Evolutionary conservation across 1,284 basidiomycete species (phyloP).

Genomic region (Lentinula novae-zelandiae): DNA sequence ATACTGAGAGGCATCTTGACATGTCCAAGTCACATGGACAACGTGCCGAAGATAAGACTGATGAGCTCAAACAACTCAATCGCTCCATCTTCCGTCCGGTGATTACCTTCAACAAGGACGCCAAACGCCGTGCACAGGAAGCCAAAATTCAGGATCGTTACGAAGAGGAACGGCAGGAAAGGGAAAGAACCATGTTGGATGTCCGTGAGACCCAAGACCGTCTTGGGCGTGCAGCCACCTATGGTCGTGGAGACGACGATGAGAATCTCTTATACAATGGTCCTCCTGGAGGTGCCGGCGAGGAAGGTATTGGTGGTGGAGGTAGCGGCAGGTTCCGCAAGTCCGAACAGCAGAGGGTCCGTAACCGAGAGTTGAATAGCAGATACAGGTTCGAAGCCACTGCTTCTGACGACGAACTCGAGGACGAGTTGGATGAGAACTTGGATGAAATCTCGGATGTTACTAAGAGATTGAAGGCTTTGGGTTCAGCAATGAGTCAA

Average conservation of each 20-base stretch:
- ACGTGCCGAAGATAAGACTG: constrained; percentile 90
- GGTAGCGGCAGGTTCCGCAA: constrained; percentile 43
- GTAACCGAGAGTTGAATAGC: constrained; percentile 43
- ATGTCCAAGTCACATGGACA: constrained; percentile 87
- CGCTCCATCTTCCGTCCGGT: constrained; percentile 93
- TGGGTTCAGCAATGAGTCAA: constrained; percentile 82
- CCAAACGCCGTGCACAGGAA: constrained; percentile 88
- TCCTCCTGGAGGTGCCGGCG: background rate
- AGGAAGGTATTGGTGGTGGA: constrained; percentile 27
- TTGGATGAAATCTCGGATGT: constrained; percentile 85
- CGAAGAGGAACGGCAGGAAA: constrained; percentile 83
- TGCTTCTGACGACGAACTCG: constrained; percentile 93
- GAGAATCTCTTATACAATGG: constrained; percentile 22
- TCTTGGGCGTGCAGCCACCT: constrained; percentile 72
- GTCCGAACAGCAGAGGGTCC: constrained; percentile 35
- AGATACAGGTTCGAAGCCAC: constrained; percentile 95
- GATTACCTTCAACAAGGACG: constrained; percentile 88
- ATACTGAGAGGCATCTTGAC: constrained; percentile 95
- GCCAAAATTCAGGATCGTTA: constrained; percentile 86
- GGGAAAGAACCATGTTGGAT: constrained; percentile 83
- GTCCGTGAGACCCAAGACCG: constrained; percentile 86
- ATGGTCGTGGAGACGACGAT: constrained; percentile 41
- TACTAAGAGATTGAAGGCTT: constrained; percentile 79
- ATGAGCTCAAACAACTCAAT: constrained; percentile 92
- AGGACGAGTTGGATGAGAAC: constrained; percentile 90